Conservation (phyloP, 345 rosid genomes). For the Aegle marmelos region DNA sequence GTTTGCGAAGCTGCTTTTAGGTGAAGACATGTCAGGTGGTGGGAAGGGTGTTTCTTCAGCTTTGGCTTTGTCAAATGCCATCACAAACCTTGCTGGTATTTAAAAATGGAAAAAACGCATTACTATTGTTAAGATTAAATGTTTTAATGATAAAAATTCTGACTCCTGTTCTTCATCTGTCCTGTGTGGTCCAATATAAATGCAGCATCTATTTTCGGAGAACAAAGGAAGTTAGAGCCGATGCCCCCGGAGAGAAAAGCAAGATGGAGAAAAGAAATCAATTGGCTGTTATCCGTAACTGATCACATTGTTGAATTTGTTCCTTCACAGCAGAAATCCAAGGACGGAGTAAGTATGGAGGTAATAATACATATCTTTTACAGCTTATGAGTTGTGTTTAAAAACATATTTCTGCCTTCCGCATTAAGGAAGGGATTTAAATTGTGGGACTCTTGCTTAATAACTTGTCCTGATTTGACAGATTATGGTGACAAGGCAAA, state of each 20-base stretch:
- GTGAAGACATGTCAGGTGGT: conserved; percentile 83
- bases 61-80: conserved; percentile 67
- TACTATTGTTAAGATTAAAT: background rate
- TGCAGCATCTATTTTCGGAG: conserved; percentile 87
- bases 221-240: conserved; percentile 65
- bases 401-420: background rate
- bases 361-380: conserved; percentile 30
- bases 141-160: background rate
- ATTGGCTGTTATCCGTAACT: conserved; percentile 79
- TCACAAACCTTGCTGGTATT: conserved; percentile 70
- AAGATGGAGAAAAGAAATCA: conserved; percentile 86
- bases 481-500: conserved; percentile 88
- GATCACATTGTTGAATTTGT: conserved; percentile 83
- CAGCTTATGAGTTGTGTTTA: background rate
- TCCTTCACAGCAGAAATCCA: conserved; percentile 71
- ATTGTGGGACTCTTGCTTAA: no score
- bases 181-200: background rate
- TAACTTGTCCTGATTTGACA: conserved; percentile 19
- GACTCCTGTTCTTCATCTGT: background rate
- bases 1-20: conserved; percentile 64
- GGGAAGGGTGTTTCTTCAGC: conserved; percentile 80
- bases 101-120: background rate
- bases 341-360: conserved; percentile 77
- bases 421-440: no score
- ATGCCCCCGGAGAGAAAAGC: conserved; percentile 72